phyloP scores from a whole-genome alignment of 495 filamentous ascomycete genomes.

The Aspergillus biplanus region DNA sequence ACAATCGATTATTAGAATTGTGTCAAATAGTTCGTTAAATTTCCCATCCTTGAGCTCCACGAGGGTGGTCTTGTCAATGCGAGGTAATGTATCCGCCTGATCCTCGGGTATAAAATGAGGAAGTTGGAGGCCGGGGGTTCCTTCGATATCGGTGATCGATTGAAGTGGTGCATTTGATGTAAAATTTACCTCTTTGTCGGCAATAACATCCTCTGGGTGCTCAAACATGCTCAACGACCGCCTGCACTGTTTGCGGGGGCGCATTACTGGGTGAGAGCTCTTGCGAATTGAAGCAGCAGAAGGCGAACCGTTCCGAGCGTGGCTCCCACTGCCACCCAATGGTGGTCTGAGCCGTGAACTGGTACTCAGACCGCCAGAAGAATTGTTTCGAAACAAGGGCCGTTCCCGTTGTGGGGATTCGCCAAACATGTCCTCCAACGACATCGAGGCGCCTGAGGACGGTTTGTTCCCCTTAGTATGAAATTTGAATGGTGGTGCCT shows the following conservation, averaged over 20 bases:
- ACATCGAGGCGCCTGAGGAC: constrained; percentile 60
- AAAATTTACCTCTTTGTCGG: constrained; percentile 61
- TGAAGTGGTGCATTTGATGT: constrained; percentile 60
- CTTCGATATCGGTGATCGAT: constrained; percentile 77
- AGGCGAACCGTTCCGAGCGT: constrained; percentile 72
- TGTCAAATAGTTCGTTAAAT: constrained; percentile 71
- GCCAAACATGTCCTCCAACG: constrained; percentile 76
- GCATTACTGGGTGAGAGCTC: constrained; percentile 68
- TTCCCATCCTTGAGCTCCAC: constrained; percentile 85
- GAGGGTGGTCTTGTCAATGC: constrained; percentile 80
- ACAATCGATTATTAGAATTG: constrained; percentile 88
- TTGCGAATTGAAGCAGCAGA: constrained; percentile 70
- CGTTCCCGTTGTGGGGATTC: constrained; percentile 78
- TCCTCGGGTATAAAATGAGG: constrained; percentile 86
- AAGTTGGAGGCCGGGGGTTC: constrained; percentile 68
- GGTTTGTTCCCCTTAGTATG: constrained; percentile 60
- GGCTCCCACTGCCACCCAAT: constrained; percentile 51
- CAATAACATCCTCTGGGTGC: constrained; percentile 82
- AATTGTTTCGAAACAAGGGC: constrained; percentile 34
- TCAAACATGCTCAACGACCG: constrained; percentile 98
- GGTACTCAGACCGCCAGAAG: constrained; percentile 42
- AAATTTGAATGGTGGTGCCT: constrained; percentile 76
- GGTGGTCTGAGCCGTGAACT: constrained; percentile 64
- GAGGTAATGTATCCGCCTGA: constrained; percentile 79
- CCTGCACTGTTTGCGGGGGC: constrained; percentile 85